Evolutionary conservation across 768 basidiomycete species (phyloP).

Genomic region (Suillus tomentosus): DNA sequence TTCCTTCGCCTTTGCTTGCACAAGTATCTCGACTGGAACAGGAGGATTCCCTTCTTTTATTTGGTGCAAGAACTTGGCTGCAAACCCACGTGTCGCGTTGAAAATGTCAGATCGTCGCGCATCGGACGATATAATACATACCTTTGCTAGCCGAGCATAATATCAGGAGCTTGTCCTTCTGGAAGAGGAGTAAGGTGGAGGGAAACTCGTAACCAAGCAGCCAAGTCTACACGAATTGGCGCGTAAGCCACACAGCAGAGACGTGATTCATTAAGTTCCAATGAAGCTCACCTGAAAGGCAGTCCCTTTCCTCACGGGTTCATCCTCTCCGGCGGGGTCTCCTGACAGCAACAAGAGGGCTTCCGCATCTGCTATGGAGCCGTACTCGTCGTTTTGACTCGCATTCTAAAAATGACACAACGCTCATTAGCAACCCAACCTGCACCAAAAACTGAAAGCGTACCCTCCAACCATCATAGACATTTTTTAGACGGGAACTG

Average conservation of each 20-base stretch:
- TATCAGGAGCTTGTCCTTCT: slow-evolving; percentile 73
- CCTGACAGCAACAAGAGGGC: slow-evolving; percentile 74
- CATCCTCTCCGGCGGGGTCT: slow-evolving; percentile 82
- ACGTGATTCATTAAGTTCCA: neutral
- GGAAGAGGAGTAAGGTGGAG: slow-evolving; percentile 85
- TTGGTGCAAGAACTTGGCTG: slow-evolving; percentile 87
- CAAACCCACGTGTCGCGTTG: slow-evolving; percentile 17
- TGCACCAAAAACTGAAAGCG: slow-evolving; percentile 25
- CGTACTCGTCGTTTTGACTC: slow-evolving; percentile 69
- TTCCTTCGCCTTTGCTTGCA: slow-evolving; percentile 81
- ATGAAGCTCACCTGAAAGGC: slow-evolving; percentile 78
- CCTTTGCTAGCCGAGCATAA: slow-evolving; percentile 91
- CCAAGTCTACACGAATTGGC: slow-evolving; percentile 70
- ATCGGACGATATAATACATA: slow-evolving; percentile 31
- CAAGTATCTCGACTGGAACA: slow-evolving; percentile 74
- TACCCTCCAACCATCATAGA: slow-evolving; percentile 68
- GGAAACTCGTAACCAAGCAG: slow-evolving; percentile 97
- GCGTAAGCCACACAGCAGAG: slow-evolving; percentile 10
- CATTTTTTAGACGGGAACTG: slow-evolving; percentile 54
- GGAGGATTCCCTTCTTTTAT: slow-evolving; percentile 57
- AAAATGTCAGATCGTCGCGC: slow-evolving; percentile 10
- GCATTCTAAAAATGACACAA: slow-evolving; percentile 49
- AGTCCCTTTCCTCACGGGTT: slow-evolving; percentile 87
- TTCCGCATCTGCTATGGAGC: slow-evolving; percentile 65
- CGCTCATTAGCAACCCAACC: slow-evolving; percentile 17